phyloP scores from a whole-genome alignment of 192 early-diverging fungal species.

The Coemansia sp. region DNA sequence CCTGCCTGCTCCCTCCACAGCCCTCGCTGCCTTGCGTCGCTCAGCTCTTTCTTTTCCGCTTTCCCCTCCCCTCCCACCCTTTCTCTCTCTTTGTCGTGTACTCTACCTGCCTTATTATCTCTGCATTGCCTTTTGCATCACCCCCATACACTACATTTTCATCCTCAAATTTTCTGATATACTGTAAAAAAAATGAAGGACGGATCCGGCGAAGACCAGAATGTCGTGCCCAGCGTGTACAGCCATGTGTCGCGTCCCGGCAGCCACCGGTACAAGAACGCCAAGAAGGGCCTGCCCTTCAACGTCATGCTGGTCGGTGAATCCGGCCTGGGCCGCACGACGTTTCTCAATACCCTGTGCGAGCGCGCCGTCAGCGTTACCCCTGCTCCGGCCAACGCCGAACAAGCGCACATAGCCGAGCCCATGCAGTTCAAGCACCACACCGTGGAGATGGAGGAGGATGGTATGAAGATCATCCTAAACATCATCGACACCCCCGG shows the following conservation, averaged over 20 bases:
- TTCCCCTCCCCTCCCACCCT: background rate
- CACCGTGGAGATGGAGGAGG: slow-evolving; percentile 95
- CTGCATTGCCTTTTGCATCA: background rate
- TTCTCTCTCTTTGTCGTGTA: background rate
- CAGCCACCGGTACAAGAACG: slow-evolving; percentile 82
- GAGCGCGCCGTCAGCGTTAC: slow-evolving; percentile 71
- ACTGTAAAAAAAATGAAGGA: slow-evolving; percentile 27
- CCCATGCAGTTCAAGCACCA: slow-evolving; percentile 87
- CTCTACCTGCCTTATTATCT: background rate
- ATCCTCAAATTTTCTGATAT: too few relatives aligned
- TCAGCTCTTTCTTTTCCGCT: background rate
- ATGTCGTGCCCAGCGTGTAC: slow-evolving; percentile 49
- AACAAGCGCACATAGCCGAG: slow-evolving; percentile 77
- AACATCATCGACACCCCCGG: slow-evolving; percentile 99
- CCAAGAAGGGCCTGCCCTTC: slow-evolving; percentile 94
- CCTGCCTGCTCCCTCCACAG: too few relatives aligned
- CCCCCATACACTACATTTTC: background rate
- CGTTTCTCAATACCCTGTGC: slow-evolving; percentile 98
- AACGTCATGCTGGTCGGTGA: slow-evolving; percentile 95
- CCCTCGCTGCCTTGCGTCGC: too few relatives aligned
- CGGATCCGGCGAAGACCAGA: slow-evolving; percentile 54
- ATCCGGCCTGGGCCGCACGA: slow-evolving; percentile 95
- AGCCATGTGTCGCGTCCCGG: slow-evolving; percentile 50
- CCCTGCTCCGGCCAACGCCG: slow-evolving; percentile 60
- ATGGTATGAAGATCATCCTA: slow-evolving; percentile 93